Percentiles rank a stretch among this genome's conserved stretches.
These are phyloP conservation scores for Volvariella volvacea DNA, from an alignment of 1,284 basidiomycete species.

Conservation along the genomic window DNA sequence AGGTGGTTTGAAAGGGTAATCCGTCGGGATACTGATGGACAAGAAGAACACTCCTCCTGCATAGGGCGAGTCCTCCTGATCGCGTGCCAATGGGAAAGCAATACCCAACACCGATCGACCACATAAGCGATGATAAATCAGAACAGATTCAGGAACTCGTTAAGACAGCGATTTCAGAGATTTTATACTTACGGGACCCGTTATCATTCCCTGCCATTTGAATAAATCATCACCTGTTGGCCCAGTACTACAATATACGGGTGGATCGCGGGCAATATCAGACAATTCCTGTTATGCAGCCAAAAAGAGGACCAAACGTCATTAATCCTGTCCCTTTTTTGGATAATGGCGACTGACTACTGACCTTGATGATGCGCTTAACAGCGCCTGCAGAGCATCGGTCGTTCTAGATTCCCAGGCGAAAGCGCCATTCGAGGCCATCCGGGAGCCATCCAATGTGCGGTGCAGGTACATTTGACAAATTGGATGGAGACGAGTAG, in stretches of 20 bases:
- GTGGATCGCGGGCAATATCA: conserved; percentile 96
- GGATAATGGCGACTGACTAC: conserved; percentile 20
- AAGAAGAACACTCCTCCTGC: conserved; percentile 97
- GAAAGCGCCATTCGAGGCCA: too few relatives aligned
- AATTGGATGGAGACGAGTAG: too few relatives aligned
- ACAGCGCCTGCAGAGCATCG: conserved; percentile 84
- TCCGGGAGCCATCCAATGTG: too few relatives aligned
- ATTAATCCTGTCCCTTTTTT: conserved; percentile 17
- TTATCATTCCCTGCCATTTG: conserved; percentile 97
- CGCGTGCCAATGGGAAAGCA: background rate
- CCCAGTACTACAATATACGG: conserved; percentile 95
- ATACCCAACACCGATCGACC: conserved; percentile 28
- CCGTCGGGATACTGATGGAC: conserved; percentile 87
- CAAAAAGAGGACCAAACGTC: conserved; percentile 12
- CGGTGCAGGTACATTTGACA: too few relatives aligned
- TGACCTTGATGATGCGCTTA: conserved; percentile 98
- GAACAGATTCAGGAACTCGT: conserved; percentile 6
- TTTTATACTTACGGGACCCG: conserved; percentile 80
- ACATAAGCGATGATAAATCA: background rate
- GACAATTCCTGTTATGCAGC: conserved; percentile 75
- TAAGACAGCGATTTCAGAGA: conserved; percentile 10
- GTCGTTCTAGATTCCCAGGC: too few relatives aligned
- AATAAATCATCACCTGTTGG: conserved; percentile 96
- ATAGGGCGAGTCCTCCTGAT: conserved; percentile 90
- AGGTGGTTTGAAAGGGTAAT: conserved; percentile 99